A percentile compares a stretch with the other conserved stretches of the same genome.
These are phyloP conservation scores for Excoecaria cochinchinensis DNA, from an alignment of 345 rosid species.

Conservation along the genomic window DNA sequence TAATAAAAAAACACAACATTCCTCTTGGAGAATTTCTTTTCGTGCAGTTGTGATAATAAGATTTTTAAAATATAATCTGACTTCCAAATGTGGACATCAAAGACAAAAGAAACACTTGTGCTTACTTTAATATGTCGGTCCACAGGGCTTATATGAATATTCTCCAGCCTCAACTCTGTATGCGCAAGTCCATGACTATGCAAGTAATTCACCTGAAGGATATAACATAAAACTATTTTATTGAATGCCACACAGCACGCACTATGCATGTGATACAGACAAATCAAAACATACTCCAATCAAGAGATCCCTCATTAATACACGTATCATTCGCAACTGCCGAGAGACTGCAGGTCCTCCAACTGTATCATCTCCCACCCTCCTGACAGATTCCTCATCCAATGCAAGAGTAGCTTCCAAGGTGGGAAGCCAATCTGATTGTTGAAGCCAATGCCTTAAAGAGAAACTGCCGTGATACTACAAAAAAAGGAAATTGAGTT, in stretches of 20 bases:
- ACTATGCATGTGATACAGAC: neutral
- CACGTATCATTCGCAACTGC: constrained; percentile 71
- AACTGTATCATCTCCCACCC: constrained; percentile 87
- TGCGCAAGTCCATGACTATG: constrained; percentile 98
- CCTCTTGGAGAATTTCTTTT: neutral
- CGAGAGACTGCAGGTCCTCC: constrained; percentile 98
- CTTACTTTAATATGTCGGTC: constrained; percentile 92
- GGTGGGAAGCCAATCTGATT: constrained; percentile 92
- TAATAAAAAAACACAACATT: neutral
- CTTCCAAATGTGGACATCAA: neutral
- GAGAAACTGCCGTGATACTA: constrained; percentile 97
- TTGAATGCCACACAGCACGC: neutral
- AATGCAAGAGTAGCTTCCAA: constrained; percentile 89
- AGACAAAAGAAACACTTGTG: constrained; percentile 3
- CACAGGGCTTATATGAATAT: constrained; percentile 91
- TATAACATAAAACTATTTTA: neutral
- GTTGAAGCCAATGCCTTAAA: constrained; percentile 93
- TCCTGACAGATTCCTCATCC: constrained; percentile 84
- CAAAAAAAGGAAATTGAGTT: constrained; percentile 11
- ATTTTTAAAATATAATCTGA: neutral
- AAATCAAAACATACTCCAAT: constrained; percentile 68
- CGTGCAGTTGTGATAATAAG: neutral
- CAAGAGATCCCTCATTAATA: constrained; percentile 85
- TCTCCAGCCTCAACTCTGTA: constrained; percentile 92
- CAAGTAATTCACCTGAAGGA: constrained; percentile 84